Evolutionary conservation across 2,329 filamentous ascomycete genomes (phyloP), one percentile per base, ranked within the genome.

Genomic region (Penicillium fuscoglaucum): DNA sequence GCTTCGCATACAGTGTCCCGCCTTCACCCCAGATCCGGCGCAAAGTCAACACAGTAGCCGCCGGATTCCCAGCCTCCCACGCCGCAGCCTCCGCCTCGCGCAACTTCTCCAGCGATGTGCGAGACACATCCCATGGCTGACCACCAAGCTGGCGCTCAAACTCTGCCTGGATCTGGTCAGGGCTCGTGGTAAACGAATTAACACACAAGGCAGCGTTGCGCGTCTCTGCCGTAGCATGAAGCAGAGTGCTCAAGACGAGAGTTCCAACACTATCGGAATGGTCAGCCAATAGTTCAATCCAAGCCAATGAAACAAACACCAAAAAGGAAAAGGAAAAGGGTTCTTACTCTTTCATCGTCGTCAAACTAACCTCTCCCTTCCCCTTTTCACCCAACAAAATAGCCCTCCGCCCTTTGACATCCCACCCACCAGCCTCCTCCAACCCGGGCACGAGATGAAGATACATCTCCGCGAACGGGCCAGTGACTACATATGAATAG

Each of bases 21-120:
- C 89, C 89, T 66, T 89, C 84, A 0, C 84, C 83, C 89, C 89
- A 91, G 51, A 91, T 91, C 19, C 89, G 77, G 46, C 86, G 78
- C 63, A 91, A 74, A 0, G 89, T 90, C 49, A 82, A 79, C 1
- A 76, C 63, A 0, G 84, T 84, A 0, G 86, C 86, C 19, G 69
- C 60, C 0, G 85, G 80, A 47, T 79, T 73, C 0, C 79, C 78
- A 35, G 79, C 76, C 17, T 79, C 79, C 84, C 86, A 90, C 0
- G 82, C 80, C 68, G 84, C 78, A 52, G 81, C 69, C 75, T 92
- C 90, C 7, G 83, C 65, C 37, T 80, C 72, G 48, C 79, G 79
- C 33, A 91, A 68, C 45, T 80, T 75, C 1, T 80, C 75, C 10
- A 89, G 74, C 3, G 85, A 69, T 1, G 80, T 85, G 61, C 83